phyloP scores from a whole-genome alignment of 208 protist species.

The Trypanosoma brucei region DNA sequence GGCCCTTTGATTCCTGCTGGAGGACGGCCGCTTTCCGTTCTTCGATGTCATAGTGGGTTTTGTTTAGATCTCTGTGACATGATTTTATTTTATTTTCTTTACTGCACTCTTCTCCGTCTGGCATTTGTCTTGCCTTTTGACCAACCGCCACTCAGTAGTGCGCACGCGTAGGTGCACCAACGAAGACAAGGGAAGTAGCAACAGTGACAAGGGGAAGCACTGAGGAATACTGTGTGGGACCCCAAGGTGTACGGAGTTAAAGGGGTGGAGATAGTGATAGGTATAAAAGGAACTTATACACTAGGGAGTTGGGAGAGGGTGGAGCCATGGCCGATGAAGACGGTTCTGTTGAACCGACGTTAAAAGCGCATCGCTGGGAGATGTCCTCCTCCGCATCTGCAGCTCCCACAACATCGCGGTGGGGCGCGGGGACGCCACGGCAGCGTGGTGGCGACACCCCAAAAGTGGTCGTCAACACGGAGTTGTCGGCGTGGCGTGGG shows the following conservation, averaged over 20 bases:
- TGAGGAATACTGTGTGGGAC: too few relatives aligned
- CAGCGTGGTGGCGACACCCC: constrained; percentile 71
- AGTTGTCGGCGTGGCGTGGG: constrained; percentile 64
- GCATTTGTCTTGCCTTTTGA: not conserved
- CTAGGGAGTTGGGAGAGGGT: not conserved
- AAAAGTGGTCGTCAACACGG: constrained; percentile 30
- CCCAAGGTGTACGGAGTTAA: too few relatives aligned
- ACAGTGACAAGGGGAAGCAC: constrained; percentile 2
- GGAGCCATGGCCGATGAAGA: constrained; percentile 23
- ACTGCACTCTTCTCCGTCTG: not conserved
- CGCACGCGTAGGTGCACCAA: not conserved
- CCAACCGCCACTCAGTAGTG: not conserved
- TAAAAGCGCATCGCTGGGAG: constrained; percentile 72
- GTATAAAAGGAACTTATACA: too few relatives aligned
- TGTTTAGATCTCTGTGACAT: not conserved
- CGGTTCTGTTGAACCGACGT: constrained; percentile 22
- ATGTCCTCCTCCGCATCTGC: constrained; percentile 4
- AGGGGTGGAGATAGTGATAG: too few relatives aligned
- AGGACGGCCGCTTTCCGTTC: not conserved
- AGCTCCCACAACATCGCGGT: constrained; percentile 49
- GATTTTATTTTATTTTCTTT: constrained; percentile 2
- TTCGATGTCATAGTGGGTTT: not conserved
- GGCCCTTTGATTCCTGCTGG: too few relatives aligned
- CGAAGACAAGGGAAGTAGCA: not conserved
- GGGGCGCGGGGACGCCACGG: constrained; percentile 71